A percentile compares a stretch with the other conserved stretches of the same genome.
Evolutionary conservation across 257 asterid genomes (phyloP).

Genomic region (Vinca minor): DNA sequence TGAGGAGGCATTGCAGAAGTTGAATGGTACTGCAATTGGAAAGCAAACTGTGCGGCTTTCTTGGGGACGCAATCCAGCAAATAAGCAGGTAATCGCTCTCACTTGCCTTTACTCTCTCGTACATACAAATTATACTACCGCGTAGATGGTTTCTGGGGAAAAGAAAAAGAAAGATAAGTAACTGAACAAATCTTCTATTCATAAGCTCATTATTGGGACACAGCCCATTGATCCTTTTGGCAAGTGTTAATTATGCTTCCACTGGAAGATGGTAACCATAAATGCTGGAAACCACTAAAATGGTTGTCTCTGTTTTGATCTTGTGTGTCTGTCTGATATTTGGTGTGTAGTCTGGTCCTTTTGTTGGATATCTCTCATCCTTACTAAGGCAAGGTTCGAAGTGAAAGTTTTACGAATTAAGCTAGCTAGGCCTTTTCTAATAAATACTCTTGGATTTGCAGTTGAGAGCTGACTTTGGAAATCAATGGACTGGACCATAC

Average conservation of each 20-base stretch:
- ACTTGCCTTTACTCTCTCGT: not conserved
- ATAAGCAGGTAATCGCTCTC: conserved; percentile 30
- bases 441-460: conserved; percentile 24
- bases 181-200: not conserved
- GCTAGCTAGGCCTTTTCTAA: not conserved
- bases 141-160: not conserved
- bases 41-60: conserved; percentile 43
- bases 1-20: conserved; percentile 43
- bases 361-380: too few species aligned
- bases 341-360: too few species aligned
- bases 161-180: not conserved
- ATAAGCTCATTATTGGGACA: not conserved
- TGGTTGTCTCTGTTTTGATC: too few species aligned
- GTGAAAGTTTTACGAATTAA: too few species aligned
- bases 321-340: too few species aligned
- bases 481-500: conserved; percentile 76
- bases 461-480: conserved; percentile 56
- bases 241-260: not conserved
- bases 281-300: too few species aligned
- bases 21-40: conserved; percentile 34
- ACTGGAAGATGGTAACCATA: too few species aligned
- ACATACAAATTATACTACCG: not conserved
- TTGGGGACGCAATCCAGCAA: conserved; percentile 48
- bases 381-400: too few species aligned
- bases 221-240: not conserved